Conservation (phyloP, 257 asterid genomes). For the Solanum raphanifolium region DNA sequence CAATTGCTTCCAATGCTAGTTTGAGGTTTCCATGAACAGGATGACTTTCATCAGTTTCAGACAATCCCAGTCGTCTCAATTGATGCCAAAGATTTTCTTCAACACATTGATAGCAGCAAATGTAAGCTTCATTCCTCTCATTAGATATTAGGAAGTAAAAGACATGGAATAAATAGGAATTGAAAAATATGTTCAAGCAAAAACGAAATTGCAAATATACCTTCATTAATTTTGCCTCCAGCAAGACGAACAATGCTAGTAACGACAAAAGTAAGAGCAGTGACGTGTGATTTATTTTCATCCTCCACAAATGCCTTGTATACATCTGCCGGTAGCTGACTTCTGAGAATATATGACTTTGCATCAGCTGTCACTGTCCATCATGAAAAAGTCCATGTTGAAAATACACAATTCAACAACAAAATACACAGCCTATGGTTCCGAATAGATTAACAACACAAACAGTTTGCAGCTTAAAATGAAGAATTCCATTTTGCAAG, state of each 20-base stretch:
- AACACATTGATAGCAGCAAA: constrained; percentile 2
- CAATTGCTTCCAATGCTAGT: constrained; percentile 58
- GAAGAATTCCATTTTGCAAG: background rate
- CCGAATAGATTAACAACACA: background rate
- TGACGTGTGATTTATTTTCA: constrained; percentile 31
- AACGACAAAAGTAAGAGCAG: constrained; percentile 67
- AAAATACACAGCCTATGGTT: background rate
- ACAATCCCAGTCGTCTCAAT: constrained; percentile 72
- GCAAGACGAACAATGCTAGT: constrained; percentile 60
- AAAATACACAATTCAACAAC: background rate
- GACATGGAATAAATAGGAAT: background rate
- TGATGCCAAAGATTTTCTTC: constrained; percentile 87
- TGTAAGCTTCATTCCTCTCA: background rate
- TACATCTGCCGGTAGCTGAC: constrained; percentile 56
- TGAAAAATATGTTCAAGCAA: background rate
- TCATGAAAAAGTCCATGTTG: background rate
- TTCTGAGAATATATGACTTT: constrained; percentile 61
- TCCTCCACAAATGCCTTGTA: constrained; percentile 65
- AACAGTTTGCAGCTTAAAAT: background rate
- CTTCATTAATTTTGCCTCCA: constrained; percentile 80
- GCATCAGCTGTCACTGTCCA: constrained; percentile 53
- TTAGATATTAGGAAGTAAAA: background rate
- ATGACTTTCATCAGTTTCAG: constrained; percentile 64
- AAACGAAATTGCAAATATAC: constrained; percentile 23
- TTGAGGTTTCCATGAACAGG: constrained; percentile 52